Evolutionary conservation across 1,284 basidiomycete species (phyloP).

Genomic region (Sporisorium iseilematis-ciliati): DNA sequence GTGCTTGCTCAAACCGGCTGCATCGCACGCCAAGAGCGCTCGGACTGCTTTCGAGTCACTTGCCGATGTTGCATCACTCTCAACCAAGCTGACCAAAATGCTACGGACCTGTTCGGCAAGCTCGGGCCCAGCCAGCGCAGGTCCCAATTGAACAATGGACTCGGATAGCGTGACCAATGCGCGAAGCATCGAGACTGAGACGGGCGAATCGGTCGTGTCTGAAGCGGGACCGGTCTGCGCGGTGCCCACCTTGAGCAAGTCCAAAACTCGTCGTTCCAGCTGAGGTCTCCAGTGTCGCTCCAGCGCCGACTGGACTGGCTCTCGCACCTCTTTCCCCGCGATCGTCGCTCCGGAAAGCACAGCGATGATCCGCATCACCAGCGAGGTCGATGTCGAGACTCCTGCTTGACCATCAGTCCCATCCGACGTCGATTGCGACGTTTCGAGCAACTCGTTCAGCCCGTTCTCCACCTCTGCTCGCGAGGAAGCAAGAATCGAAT

Average conservation of each 20-base stretch:
- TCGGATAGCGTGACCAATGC: constrained; percentile 28
- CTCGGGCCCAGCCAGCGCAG: constrained; percentile 28
- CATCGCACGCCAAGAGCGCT: constrained; percentile 19
- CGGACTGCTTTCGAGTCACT: constrained; percentile 15
- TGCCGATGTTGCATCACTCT: not conserved
- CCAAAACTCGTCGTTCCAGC: constrained; percentile 20
- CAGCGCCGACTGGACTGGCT: constrained; percentile 21
- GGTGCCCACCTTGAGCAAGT: not conserved
- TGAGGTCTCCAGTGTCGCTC: constrained; percentile 32
- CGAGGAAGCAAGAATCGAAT: constrained; percentile 17
- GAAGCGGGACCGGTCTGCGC: not conserved
- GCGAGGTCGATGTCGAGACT: constrained; percentile 5
- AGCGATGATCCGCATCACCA: constrained; percentile 29
- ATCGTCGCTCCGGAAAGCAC: constrained; percentile 11
- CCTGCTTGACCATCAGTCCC: not conserved
- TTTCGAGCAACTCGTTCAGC: constrained; percentile 16
- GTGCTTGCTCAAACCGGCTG: constrained; percentile 11
- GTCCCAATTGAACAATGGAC: constrained; percentile 35
- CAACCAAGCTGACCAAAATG: constrained; percentile 10
- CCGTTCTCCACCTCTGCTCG: constrained; percentile 23
- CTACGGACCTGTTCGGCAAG: constrained; percentile 22
- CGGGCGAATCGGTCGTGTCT: constrained; percentile 1
- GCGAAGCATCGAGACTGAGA: constrained; percentile 18
- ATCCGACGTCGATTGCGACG: constrained; percentile 1
- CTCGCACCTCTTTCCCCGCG: constrained; percentile 2